Base-by-base conservation (phyloP, 495 filamentous ascomycete species). In the Xylaria scruposa region DNA sequence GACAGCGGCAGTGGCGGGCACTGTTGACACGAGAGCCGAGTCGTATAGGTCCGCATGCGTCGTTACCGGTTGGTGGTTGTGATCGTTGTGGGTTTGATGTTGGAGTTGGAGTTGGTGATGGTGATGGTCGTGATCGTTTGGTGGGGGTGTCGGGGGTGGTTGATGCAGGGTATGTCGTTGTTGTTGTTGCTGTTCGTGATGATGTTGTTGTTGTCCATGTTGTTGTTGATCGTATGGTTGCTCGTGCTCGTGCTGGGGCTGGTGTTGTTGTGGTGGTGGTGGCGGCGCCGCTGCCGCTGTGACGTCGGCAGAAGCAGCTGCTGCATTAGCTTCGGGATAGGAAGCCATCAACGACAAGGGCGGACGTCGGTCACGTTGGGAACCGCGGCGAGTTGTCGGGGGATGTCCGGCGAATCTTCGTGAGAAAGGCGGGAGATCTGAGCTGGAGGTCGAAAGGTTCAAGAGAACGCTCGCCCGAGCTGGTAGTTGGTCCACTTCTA, bases 351-450 rank as follows among this genome's bases (percentile, higher is more conserved):
- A 36, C 65, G 53, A 38, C 42, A 70, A 38, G 36, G 31, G 19
- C 69, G 44, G 42, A 58, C 36, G 56, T 46, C 65, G 24, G 38
- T 21, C 42, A 60, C 53, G 67, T 74, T 75, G 71, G 46, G 46
- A 49, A 53, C 40, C 54, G 62, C 77, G 77, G 77, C 77, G 63
- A 77, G 72, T 79, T 79, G 75, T 79, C 77, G 77, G 77, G 70
- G 75, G 77, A 79, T 79, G 66, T 75, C 75, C 77, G 77, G 77
- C 29, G 73, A 77, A 76, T 79, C 77, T 77, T 79, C 77, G 77
- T 79, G 75, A 79, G 75, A 79, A 72, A 47, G 69, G 49, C 69
- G 68, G 68, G 15, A 64, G 26, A 40, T 21, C 64, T n/a, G 21
- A 21, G 65, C 65, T 54, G 49, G 49, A 54, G 21, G 3, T 10